Base-by-base conservation (phyloP, 2,329 filamentous ascomycete genomes). In the Hypoxylon sp. region DNA sequence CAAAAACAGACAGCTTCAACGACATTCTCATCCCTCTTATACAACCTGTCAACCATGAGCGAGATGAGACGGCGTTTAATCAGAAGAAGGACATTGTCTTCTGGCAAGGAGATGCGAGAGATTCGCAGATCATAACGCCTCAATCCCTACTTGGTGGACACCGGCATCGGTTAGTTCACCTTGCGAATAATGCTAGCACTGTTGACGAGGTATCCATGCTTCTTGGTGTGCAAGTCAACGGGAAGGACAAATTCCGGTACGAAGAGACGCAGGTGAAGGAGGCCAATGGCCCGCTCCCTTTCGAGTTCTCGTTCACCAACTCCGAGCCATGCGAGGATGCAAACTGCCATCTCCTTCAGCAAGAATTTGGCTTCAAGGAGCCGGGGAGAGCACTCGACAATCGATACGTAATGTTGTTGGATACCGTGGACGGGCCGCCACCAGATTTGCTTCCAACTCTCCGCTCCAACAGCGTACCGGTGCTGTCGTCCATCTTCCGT, bases 21-120 rank as follows among this genome's bases (percentile, higher is more conserved):
- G 93, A 97, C 75, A 92, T 97, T 34, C 79, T 94, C 21, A 91
- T 94, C 57, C 93, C 93, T 0, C 75, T 87, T 82, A 85, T 72
- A 78, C 86, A 57, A 2, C 59, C 68, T 11, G 87, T 80, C 0
- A 84, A 86, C 25, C 83, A 84, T 1, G 79, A 84, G 2, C 82
- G 83, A 0, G 81, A 83, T 34, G 73, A 81, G 71, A 77, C 76
- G 11, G 63, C 79, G 0, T 94, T 92, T 68, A 74, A 80, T 0
- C 80, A 89, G 51, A 93, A 94, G 73, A 82, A 86, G 48, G 86
- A 90, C 67, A 82, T 82, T 0, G 81, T 95, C 2, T 91, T 91
- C 78, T 97, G 93, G 93, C 89, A 92, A 55, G 91, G 91, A n/a
- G 84, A 85, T 10, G 88, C 90, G 2, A 86, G 85, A 2, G 86